Conservation (phyloP, 2,329 filamentous ascomycete genomes). For the Paecilomyces sp. region DNA sequence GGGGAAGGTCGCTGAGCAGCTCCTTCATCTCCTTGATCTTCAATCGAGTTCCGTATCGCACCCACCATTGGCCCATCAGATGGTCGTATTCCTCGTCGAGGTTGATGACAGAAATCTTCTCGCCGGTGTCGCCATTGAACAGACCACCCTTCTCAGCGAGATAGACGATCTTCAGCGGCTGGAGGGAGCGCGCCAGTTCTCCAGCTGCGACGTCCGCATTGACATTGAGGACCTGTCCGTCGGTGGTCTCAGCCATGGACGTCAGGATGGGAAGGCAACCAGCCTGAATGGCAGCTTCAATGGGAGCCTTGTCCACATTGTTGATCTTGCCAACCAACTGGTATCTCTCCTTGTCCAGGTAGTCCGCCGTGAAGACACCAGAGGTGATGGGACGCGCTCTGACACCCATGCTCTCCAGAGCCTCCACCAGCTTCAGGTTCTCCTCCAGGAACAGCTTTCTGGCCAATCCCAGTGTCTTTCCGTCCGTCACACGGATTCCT, state of each 20-base stretch:
- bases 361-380: constrained; percentile 87
- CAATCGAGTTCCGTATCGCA: constrained; percentile 84
- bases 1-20: constrained; percentile 77
- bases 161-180: constrained; percentile 96
- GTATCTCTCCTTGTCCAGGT: constrained; percentile 94
- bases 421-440: constrained; percentile 86
- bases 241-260: constrained; percentile 88
- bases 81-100: constrained; percentile 92
- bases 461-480: constrained; percentile 85
- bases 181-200: constrained; percentile 78
- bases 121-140: constrained; percentile 85
- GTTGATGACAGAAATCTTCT: constrained; percentile 96
- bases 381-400: constrained; percentile 81
- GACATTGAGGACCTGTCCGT: constrained; percentile 91
- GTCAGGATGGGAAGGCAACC: constrained; percentile 90
- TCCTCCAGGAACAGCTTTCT: constrained; percentile 91
- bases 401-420: constrained; percentile 82
- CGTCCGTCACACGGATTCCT: constrained; percentile 91
- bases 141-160: constrained; percentile 96
- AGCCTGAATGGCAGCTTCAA: constrained; percentile 84
- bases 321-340: constrained; percentile 94
- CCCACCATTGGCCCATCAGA: constrained; percentile 91
- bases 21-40: constrained; percentile 99
- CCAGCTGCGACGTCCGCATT: constrained; percentile 96
- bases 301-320: constrained; percentile 79